phyloP scores from a whole-genome alignment of 2,329 filamentous ascomycete genomes.

The Metarhizium rileyi region DNA sequence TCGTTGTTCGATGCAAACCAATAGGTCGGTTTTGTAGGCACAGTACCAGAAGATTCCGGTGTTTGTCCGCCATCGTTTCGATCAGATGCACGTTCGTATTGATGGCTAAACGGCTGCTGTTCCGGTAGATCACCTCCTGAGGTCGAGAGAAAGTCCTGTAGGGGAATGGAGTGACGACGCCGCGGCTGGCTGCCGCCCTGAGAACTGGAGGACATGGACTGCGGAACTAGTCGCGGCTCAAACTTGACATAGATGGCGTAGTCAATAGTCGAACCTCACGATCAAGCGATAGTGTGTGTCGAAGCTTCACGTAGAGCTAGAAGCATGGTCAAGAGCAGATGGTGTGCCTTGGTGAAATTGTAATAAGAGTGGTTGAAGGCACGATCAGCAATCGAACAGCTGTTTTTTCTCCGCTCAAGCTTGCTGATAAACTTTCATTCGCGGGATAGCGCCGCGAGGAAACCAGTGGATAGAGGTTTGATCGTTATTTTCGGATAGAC shows the following conservation, averaged over 20 bases:
- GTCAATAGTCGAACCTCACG: constrained; percentile 2
- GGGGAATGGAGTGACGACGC: constrained; percentile 50
- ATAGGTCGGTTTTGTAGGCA: constrained; percentile 34
- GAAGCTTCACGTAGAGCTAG: not conserved
- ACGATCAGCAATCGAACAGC: not conserved
- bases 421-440: not conserved
- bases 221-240: not conserved
- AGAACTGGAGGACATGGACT: constrained; percentile 21
- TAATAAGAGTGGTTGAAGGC: not conserved
- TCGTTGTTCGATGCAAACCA: constrained; percentile 40
- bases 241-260: not conserved
- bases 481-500: not conserved
- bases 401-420: not conserved
- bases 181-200: constrained; percentile 16
- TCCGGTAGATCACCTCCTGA: constrained; percentile 4
- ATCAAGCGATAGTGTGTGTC: not conserved
- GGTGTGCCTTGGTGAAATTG: not conserved
- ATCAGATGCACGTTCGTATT: not conserved
- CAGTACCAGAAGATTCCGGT: constrained; percentile 12
- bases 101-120: not conserved
- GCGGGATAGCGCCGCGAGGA: not conserved
- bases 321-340: not conserved
- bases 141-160: constrained; percentile 46
- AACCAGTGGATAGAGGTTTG: not conserved
- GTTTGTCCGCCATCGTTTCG: constrained; percentile 3